Evolutionary conservation across 176 grass and related monocot species (phyloP), one percentile per base, ranked within the genome.

Genomic region (Oryza meridionalis): DNA sequence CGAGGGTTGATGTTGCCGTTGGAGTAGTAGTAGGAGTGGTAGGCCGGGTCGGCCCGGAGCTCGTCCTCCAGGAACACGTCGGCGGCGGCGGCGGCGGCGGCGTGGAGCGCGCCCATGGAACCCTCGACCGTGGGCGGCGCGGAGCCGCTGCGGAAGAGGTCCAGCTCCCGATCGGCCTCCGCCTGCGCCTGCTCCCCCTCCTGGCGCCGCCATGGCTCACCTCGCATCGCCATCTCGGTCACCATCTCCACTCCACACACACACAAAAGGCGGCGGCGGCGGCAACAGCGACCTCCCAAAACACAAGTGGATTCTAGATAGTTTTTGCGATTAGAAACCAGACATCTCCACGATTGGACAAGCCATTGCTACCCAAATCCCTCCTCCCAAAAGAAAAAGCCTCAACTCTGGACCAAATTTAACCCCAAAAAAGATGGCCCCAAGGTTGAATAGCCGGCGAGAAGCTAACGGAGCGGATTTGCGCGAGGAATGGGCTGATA

Each of bases 81-180:
- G 50, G 79, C 79, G 40, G 4, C 72, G 49, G 79, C 79, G 40
- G 4, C 72, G 49, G 4, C 72, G 38, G 53, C 11, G 19, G 66
- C 53, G 61, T 51, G 65, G 63, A 85, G 72, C 9, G 71, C 77
- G 21, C 65, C 50, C 12, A 64, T 37, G 16, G 37, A 71, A 7
- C 65, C 85, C 72, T 91, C 76, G 42, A 85, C 69, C 16, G 79
- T 80, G 14, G 85, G 85, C 49, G 76, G 89, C 3, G 89, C 81
- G 9, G 89, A 88, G 70, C 85, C 85, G 49, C 70, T 91, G 51
- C 81, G 85, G 61, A 78, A 81, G 55, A 77, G 43, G 65, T 88
- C 81, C 2, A 86, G 79, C 31, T 71, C 76, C 65, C 66, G 75
- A 69, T 78, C 75, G 31, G 15, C 69, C 65, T 67, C 84, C 47